Base-by-base conservation (phyloP, 2,329 filamentous ascomycete genomes). In the Colletotrichum sp. region DNA sequence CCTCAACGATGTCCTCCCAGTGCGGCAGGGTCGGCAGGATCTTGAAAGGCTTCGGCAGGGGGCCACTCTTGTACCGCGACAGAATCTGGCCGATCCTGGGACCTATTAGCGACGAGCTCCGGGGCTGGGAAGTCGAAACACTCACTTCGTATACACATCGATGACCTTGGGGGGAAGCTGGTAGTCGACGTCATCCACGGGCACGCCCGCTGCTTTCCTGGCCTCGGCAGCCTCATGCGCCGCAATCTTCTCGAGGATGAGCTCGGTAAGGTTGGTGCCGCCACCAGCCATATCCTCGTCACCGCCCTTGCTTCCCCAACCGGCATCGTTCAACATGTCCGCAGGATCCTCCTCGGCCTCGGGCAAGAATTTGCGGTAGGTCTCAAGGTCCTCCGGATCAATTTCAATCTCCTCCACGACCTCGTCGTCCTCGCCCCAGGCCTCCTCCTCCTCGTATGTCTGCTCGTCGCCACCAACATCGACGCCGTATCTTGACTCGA, bases 21-120 rank as follows among this genome's bases (percentile, higher is more conserved):
- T 97, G 92, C 9, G 96, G 96, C 16, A 98, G 92, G 1, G 96
- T 96, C 4, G 97, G 97, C 10, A 99, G 90, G 78, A 98, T 96
- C 86, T 98, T 98, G 90, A 99, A 98, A 1, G 96, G 96, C 85
- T 99, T 99, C 25, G 97, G 97, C 36, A 99, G 90, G 79, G 96
- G 96, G n/a, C 97, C 97, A 16, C 94, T 96, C 86, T 98, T 98
- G 88, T 98, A 98, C 78, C 96, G 92, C 30, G 95, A 96, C 75
- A 99, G 90, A 76, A 98, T 94, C 79, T 96, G 89, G 76, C 96
- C 96, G 79, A 98, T 93, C 87, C 93, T 95, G 64, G 5, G 66
- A 60, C 32, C 72, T 32, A 3, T 32, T 36, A 27, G 22, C 22
- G 16, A 62, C 8, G 6, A 30, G 13, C 18, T 22, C n/a, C 43